Conservation (phyloP, 768 basidiomycete genomes). For the Xerocomellus intermedius region DNA sequence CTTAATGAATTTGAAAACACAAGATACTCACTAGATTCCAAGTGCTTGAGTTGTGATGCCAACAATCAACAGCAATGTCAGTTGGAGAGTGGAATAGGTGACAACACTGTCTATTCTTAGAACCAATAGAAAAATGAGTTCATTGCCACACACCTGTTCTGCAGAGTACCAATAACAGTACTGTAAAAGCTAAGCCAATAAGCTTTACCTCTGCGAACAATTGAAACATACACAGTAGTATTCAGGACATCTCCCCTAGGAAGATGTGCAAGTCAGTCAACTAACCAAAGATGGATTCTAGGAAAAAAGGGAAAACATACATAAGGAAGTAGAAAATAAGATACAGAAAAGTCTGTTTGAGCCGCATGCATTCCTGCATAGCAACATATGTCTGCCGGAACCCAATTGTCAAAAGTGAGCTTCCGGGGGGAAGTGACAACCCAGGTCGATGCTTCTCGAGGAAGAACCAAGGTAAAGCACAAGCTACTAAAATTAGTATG, state of each 20-base stretch:
- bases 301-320: slow-evolving; percentile 36
- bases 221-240: slow-evolving; percentile 58
- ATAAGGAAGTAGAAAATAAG: slow-evolving; percentile 76
- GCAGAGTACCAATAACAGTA: slow-evolving; percentile 68
- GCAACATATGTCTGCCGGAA: slow-evolving; percentile 66
- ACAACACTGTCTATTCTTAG: slow-evolving; percentile 48
- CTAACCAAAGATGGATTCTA: background rate
- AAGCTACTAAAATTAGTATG: slow-evolving; percentile 43
- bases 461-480: slow-evolving; percentile 73
- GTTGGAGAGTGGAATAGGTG: slow-evolving; percentile 67
- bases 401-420: slow-evolving; percentile 59
- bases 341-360: slow-evolving; percentile 75
- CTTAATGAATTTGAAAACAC: background rate
- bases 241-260: slow-evolving; percentile 72
- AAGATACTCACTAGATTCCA: slow-evolving; percentile 58
- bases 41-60: slow-evolving; percentile 63
- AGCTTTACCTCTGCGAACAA: background rate
- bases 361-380: slow-evolving; percentile 58
- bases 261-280: background rate
- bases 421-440: slow-evolving; percentile 53
- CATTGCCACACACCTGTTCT: slow-evolving; percentile 53
- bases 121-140: background rate
- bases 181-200: slow-evolving; percentile 32
- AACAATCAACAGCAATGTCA: slow-evolving; percentile 65
- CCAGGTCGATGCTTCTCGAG: slow-evolving; percentile 68